Percentiles rank a stretch among this genome's conserved stretches.
Conservation (phyloP, 495 filamentous ascomycete genomes). For the Neurospora sp. region DNA sequence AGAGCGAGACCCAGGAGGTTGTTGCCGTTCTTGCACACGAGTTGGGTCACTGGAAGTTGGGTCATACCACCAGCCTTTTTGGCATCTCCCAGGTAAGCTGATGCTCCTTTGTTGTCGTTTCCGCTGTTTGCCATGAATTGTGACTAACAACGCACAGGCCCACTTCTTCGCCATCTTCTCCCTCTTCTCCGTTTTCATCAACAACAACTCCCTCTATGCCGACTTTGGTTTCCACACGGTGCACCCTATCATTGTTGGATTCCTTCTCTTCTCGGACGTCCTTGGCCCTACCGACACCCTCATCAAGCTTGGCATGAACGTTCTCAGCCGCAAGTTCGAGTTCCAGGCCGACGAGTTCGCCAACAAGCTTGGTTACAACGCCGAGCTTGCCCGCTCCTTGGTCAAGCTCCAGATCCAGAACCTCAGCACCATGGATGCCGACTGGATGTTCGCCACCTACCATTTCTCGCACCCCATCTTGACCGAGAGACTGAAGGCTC, state of each 20-base stretch:
- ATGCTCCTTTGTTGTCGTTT: neutral
- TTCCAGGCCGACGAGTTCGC: constrained; percentile 94
- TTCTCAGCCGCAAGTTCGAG: constrained; percentile 85
- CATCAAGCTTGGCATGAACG: constrained; percentile 91
- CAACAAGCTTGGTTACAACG: constrained; percentile 70
- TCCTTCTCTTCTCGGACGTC: constrained; percentile 92
- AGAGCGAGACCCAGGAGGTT: constrained; percentile 82
- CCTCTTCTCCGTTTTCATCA: constrained; percentile 93
- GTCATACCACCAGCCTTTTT: constrained; percentile 88
- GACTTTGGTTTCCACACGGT: constrained; percentile 82
- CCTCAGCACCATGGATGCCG: constrained; percentile 94
- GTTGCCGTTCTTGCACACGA: constrained; percentile 93
- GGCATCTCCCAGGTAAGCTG: constrained; percentile 71
- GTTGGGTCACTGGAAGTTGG: constrained; percentile 91
- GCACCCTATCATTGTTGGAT: constrained; percentile 89
- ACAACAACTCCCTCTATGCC: constrained; percentile 81
- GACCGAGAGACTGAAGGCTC: constrained; percentile 79
- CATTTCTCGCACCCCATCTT: constrained; percentile 97
- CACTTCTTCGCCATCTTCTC: constrained; percentile 96
- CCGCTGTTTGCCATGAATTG: neutral
- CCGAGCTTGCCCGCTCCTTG: constrained; percentile 72
- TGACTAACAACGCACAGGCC: constrained; percentile 27
- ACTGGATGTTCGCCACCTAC: constrained; percentile 95
- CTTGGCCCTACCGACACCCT: constrained; percentile 84
- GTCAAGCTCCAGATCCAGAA: constrained; percentile 99